Evolutionary conservation across 805 yeast genomes (phyloP).

Genomic region (Lipomyces starkeyi): DNA sequence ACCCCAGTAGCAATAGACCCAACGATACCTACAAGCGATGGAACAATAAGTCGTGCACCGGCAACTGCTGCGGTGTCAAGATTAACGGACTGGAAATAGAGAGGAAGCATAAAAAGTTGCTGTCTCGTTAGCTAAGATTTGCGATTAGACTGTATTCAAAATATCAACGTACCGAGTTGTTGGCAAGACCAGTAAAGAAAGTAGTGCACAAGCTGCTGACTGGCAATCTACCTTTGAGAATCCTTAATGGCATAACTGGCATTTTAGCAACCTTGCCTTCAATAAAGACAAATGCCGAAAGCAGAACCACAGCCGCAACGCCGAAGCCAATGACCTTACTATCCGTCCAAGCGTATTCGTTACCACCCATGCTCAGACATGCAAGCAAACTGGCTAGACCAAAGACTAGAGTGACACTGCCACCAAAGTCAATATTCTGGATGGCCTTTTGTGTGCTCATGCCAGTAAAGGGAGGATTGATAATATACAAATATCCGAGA

Average conservation of each 20-base stretch:
- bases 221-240: conserved; percentile 64
- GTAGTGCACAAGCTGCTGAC: conserved; percentile 67
- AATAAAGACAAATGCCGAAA: conserved; percentile 54
- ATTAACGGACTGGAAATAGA: conserved; percentile 64
- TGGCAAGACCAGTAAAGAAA: conserved; percentile 73
- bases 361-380: conserved; percentile 73
- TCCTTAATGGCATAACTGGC: conserved; percentile 69
- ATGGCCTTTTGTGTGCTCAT: conserved; percentile 18
- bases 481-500: conserved; percentile 43
- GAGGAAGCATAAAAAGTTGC: conserved; percentile 70
- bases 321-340: conserved; percentile 49
- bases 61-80: conserved; percentile 60
- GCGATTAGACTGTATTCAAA: not conserved
- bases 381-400: conserved; percentile 63
- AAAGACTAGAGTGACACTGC: conserved; percentile 63
- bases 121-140: conserved; percentile 45
- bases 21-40: conserved; percentile 67
- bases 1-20: conserved; percentile 74
- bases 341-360: conserved; percentile 57
- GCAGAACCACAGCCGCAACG: conserved; percentile 45
- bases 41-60: conserved; percentile 58
- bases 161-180: conserved; percentile 38
- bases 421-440: conserved; percentile 62
- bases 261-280: conserved; percentile 61
- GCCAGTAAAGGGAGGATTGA: conserved; percentile 31